phyloP scores from a whole-genome alignment of 768 basidiomycete species.

The Sarcomyxa edulis region DNA sequence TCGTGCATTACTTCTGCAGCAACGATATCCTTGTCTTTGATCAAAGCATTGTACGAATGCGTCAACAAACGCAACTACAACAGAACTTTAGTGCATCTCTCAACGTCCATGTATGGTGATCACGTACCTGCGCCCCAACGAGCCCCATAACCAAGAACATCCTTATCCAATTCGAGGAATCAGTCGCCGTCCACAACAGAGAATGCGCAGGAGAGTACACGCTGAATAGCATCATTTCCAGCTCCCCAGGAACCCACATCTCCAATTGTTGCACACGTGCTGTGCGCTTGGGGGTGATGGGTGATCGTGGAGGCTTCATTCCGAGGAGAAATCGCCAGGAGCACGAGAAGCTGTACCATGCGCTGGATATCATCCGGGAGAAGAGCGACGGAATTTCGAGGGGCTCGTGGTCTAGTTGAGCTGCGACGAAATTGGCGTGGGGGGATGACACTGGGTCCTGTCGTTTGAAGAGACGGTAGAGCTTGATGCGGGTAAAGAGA shows the following conservation, averaged over 20 bases:
- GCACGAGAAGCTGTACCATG: constrained; percentile 49
- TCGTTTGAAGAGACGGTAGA: constrained; percentile 64
- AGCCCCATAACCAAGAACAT: constrained; percentile 65
- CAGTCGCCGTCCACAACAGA: constrained; percentile 67
- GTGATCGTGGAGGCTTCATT: constrained; percentile 40
- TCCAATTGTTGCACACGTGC: constrained; percentile 71
- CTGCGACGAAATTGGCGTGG: constrained; percentile 62
- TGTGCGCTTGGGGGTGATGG: constrained; percentile 30
- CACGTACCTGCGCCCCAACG: constrained; percentile 58
- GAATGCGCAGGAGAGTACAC: constrained; percentile 78
- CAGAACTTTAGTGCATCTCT: neutral
- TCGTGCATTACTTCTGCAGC: constrained; percentile 80
- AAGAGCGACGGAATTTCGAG: constrained; percentile 38
- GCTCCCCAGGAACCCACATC: constrained; percentile 70
- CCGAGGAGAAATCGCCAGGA: constrained; percentile 68
- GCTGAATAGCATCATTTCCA: constrained; percentile 65
- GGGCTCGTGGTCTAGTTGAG: constrained; percentile 41
- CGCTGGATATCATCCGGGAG: constrained; percentile 33
- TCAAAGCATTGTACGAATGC: constrained; percentile 51
- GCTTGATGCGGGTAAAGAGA: constrained; percentile 62
- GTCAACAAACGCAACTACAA: constrained; percentile 44
- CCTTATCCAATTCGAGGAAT: constrained; percentile 71
- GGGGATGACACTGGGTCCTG: constrained; percentile 65
- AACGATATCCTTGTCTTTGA: constrained; percentile 74
- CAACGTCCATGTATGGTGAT: constrained; percentile 4